These are phyloP conservation scores for Cryptococcus hybrid DNA, from an alignment of 1,284 basidiomycete species.

Conservation along the genomic window DNA sequence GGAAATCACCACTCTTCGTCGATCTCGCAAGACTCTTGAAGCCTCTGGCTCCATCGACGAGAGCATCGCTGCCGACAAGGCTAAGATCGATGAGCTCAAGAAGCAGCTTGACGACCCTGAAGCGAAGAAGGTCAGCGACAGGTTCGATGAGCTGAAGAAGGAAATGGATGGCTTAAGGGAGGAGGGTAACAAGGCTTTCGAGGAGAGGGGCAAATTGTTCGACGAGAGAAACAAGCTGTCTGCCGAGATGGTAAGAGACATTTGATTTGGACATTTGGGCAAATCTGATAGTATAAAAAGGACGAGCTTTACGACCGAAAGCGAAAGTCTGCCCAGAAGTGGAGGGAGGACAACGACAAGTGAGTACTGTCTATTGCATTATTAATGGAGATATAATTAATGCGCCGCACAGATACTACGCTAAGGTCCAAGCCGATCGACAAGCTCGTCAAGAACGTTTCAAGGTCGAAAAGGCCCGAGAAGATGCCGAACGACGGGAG, in stretches of 20 bases:
- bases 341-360: constrained; percentile 76
- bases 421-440: constrained; percentile 72
- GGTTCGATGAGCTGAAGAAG: constrained; percentile 76
- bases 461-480: constrained; percentile 75
- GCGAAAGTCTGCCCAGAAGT: constrained; percentile 67
- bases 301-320: constrained; percentile 75
- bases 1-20: constrained; percentile 75
- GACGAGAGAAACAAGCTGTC: constrained; percentile 81
- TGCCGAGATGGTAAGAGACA: constrained; percentile 55
- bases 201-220: constrained; percentile 77
- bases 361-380: constrained; percentile 15
- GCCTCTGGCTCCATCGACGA: constrained; percentile 80
- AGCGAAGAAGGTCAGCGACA: constrained; percentile 74
- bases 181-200: constrained; percentile 80
- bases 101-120: constrained; percentile 90
- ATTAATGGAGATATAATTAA: background rate
- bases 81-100: constrained; percentile 73
- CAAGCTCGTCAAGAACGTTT: constrained; percentile 76
- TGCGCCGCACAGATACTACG: constrained; percentile 56
- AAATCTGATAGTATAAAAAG: constrained; percentile 13
- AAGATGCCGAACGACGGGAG: constrained; percentile 78
- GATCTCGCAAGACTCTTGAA: constrained; percentile 72
- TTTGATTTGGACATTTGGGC: too few species aligned
- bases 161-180: constrained; percentile 86
- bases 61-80: constrained; percentile 76